A percentile compares a stretch with the other conserved stretches of the same genome.
These are phyloP conservation scores for Immersiporthe knoxdaviesiana DNA, from an alignment of 2,329 filamentous ascomycete species.

Conservation along the genomic window DNA sequence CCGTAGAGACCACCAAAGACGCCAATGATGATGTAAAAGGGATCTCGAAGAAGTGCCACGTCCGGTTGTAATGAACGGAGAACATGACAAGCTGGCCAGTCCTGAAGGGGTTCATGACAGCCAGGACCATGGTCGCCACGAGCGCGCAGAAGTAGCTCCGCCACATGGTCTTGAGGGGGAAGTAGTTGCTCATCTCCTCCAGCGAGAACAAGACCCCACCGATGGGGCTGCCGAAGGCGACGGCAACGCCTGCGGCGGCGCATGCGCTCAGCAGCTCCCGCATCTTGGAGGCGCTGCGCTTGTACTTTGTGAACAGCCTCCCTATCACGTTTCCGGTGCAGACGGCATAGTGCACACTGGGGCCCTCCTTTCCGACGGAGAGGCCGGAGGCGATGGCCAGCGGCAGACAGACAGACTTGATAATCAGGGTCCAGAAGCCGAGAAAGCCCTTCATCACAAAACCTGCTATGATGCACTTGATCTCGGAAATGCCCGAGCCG, in stretches of 20 bases:
- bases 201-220: slow-evolving; percentile 95
- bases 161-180: slow-evolving; percentile 97
- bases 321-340: slow-evolving; percentile 98
- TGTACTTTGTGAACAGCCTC: slow-evolving; percentile 89
- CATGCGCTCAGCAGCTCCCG: slow-evolving; percentile 93
- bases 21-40: slow-evolving; percentile 91
- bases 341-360: slow-evolving; percentile 98
- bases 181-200: slow-evolving; percentile 97
- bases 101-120: slow-evolving; percentile 96
- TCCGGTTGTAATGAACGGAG: slow-evolving; percentile 91
- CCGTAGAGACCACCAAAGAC: slow-evolving; percentile 94
- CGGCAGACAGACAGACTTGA: slow-evolving; percentile 90
- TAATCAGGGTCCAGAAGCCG: slow-evolving; percentile 85
- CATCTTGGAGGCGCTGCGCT: slow-evolving; percentile 88
- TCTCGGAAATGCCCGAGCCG: slow-evolving; percentile 95
- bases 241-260: slow-evolving; percentile 91
- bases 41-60: slow-evolving; percentile 97
- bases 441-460: slow-evolving; percentile 99
- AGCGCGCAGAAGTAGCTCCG: slow-evolving; percentile 97
- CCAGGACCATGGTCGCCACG: slow-evolving; percentile 88
- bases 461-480: slow-evolving; percentile 98
- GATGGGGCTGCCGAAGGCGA: slow-evolving; percentile 96
- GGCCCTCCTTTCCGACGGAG: slow-evolving; percentile 95
- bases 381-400: slow-evolving; percentile 92
- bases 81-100: slow-evolving; percentile 99